Conservation (phyloP, 495 filamentous ascomycete genomes). For the Penicillium taxi region DNA sequence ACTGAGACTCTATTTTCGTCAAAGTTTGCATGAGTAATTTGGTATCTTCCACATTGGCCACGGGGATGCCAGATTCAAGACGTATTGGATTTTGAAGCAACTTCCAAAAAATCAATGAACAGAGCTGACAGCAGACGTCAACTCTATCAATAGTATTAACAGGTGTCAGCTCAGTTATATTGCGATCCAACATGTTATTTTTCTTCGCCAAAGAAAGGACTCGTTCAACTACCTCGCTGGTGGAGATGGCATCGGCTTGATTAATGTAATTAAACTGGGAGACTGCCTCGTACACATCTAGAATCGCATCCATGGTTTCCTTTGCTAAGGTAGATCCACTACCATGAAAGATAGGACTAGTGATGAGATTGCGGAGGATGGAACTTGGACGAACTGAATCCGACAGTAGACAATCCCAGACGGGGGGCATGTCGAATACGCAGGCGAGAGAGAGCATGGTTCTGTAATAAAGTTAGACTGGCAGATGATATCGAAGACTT, state of each 20-base stretch:
- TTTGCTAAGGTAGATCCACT: background rate
- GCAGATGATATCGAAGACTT: too few relatives aligned
- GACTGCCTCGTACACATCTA: background rate
- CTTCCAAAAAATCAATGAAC: background rate
- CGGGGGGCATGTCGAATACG: background rate
- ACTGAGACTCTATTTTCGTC: background rate
- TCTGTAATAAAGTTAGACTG: background rate
- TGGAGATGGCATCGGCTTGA: too few relatives aligned
- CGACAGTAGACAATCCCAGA: background rate
- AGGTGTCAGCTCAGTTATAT: too few relatives aligned
- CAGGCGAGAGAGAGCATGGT: background rate
- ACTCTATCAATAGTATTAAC: background rate
- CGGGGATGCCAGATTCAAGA: too few relatives aligned
- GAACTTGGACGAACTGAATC: background rate
- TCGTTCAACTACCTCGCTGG: too few relatives aligned
- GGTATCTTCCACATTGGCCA: too few relatives aligned
- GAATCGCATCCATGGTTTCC: background rate
- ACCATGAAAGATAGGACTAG: background rate
- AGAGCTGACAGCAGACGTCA: background rate
- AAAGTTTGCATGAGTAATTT: background rate
- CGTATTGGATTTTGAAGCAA: too few relatives aligned
- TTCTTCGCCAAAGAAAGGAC: too few relatives aligned
- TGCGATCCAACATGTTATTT: too few relatives aligned
- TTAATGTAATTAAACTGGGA: background rate
- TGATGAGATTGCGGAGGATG: background rate